Base-by-base conservation (phyloP, 805 yeast species). In the Saccharomycopsis fibuligera region DNA sequence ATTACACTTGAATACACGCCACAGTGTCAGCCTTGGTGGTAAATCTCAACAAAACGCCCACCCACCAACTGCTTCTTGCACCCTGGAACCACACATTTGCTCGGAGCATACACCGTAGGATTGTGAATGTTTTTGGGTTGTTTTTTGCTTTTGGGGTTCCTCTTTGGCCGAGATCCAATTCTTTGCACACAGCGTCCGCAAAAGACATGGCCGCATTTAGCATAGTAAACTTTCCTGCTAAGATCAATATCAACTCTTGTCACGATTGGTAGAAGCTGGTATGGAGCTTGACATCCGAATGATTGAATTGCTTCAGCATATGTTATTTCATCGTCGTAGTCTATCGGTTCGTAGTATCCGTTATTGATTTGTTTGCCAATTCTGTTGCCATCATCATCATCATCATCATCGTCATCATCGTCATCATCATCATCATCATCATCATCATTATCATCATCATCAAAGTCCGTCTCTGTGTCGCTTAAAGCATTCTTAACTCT, bases 121-220 rank as follows among this genome's bases (percentile, higher is more conserved):
- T 52, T 49, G 4, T 44, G 35, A 12, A 52, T 53, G 41, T 48
- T 53, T 27, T 41, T 47, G 5, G 40, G 22, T 21, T 21, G 9
- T 22, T 47, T 53, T 21, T 14, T 35, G 23, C 19, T 41, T 21
- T 44, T 21, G 14, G 5, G n/a, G 24, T 30, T 17, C 23, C 35
- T 36, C n/a, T 19, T 39, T 16, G 29, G 35, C 29, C 46, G 36
- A 5, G 43, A 19, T 4, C 38, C 56, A 58, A 56, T 74, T 72
- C 79, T 75, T 55, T 77, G 77, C 21, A 83, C 84, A 65, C 96
- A 88, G 37, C 91, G 65, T 1, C 96, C 96, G 63, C 96, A 88
- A 61, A 78, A 88, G 0, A 81, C 75, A 66, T 88, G 96, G 0
- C 96, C 96, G 68, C 96, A 88, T 35, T 67, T 64, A 0, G 86